A percentile compares a stretch with the other conserved stretches of the same genome.
Evolutionary conservation across 2,329 filamentous ascomycete genomes (phyloP).

Genomic region (Talaromyces sp.): DNA sequence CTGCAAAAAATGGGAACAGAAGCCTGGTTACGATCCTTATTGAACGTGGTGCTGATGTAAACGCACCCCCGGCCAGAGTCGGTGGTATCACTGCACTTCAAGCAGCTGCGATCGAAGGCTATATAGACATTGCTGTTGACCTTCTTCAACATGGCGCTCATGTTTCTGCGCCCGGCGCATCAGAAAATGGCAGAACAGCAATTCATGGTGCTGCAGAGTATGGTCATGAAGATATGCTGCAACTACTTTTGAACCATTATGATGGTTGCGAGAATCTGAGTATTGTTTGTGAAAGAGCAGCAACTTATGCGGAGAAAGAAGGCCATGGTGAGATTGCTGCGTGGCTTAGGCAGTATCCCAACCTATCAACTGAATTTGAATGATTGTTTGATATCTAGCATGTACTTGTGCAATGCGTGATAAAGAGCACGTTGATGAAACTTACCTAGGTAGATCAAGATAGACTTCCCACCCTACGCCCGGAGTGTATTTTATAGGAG

Average conservation of each 20-base stretch:
- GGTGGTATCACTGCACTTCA: not conserved
- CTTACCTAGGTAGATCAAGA: not conserved
- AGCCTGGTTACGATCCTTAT: not conserved
- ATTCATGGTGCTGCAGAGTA: conserved; percentile 28
- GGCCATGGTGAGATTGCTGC: conserved; percentile 12
- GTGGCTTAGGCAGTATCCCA: conserved; percentile 20
- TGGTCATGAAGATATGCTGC: conserved; percentile 27
- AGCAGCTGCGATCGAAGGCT: not conserved
- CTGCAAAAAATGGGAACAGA: not conserved
- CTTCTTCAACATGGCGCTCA: conserved; percentile 20
- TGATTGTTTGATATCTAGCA: not conserved
- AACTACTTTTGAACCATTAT: conserved; percentile 25
- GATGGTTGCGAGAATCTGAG: conserved; percentile 7
- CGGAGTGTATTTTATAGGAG: not conserved
- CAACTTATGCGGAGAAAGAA: not conserved
- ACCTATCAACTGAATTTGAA: not conserved
- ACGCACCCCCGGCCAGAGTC: not conserved
- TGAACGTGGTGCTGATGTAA: not conserved
- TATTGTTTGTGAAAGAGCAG: conserved; percentile 10
- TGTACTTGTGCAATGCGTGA: not conserved
- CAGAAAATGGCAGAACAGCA: conserved; percentile 23
- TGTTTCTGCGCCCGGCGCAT: conserved; percentile 17
- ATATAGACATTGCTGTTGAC: conserved; percentile 14
- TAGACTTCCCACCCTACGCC: not conserved
- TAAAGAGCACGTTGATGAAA: not conserved